phyloP scores from a whole-genome alignment of 2,329 filamentous ascomycete genomes.

The Blastomyces gilchristii region DNA sequence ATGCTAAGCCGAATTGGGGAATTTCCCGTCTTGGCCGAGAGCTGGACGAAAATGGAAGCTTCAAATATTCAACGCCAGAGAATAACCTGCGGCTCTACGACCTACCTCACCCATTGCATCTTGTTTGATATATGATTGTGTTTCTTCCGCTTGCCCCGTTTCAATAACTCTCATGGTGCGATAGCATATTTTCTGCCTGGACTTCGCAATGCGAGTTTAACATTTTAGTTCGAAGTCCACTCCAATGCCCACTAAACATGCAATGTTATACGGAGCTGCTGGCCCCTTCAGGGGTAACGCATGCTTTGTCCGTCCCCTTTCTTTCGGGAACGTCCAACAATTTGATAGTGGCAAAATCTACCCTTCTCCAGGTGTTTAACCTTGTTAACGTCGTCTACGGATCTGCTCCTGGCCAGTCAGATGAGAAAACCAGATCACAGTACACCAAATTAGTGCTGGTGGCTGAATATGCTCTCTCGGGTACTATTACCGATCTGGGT shows the following conservation, averaged over 20 bases:
- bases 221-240: neutral
- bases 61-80: neutral
- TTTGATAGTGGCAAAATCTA: conserved; percentile 83
- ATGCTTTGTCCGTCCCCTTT: conserved; percentile 72
- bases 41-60: neutral
- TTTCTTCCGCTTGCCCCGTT: neutral
- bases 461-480: conserved; percentile 71
- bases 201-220: neutral
- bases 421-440: conserved; percentile 50
- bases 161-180: neutral
- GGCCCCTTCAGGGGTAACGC: conserved; percentile 86
- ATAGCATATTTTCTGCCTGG: neutral
- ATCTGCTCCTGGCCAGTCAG: conserved; percentile 34
- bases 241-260: conserved; percentile 45
- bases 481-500: conserved; percentile 72
- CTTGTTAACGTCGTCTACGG: conserved; percentile 47
- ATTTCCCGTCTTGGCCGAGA: neutral
- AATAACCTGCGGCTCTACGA: neutral
- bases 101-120: neutral
- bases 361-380: conserved; percentile 82
- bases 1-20: neutral
- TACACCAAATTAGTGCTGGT: conserved; percentile 73
- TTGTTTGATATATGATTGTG: neutral
- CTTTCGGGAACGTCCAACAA: conserved; percentile 66
- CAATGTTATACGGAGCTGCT: conserved; percentile 96